These are phyloP conservation scores for Orbilia oligospora DNA, from an alignment of 2,329 filamentous ascomycete genomes.

Conservation along the genomic window DNA sequence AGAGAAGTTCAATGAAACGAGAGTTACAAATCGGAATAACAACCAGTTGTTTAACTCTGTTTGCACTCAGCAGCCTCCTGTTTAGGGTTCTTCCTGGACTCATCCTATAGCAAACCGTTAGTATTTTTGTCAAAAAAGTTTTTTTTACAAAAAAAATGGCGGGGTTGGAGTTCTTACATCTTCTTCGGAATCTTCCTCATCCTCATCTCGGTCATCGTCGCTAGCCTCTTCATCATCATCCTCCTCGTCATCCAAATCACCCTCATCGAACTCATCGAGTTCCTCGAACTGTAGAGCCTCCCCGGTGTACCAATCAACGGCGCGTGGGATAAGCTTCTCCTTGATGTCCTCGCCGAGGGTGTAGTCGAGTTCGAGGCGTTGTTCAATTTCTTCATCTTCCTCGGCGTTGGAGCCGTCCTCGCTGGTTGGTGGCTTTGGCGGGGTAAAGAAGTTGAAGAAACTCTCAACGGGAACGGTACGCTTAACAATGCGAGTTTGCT, in stretches of 20 bases:
- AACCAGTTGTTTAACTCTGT: slow-evolving; percentile 78
- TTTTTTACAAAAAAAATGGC: background rate
- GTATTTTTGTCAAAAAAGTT: slow-evolving; percentile 6
- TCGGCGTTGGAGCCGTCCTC: slow-evolving; percentile 74
- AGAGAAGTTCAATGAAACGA: slow-evolving; percentile 65
- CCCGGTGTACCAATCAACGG: slow-evolving; percentile 99
- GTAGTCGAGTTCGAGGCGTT: slow-evolving; percentile 97
- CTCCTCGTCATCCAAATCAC: slow-evolving; percentile 90
- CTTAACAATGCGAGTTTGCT: slow-evolving; percentile 98
- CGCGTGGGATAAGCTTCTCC: slow-evolving; percentile 98
- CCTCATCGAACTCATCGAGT: slow-evolving; percentile 85
- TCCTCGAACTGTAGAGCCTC: slow-evolving; percentile 98
- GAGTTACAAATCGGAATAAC: slow-evolving; percentile 62
- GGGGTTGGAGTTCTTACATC: slow-evolving; percentile 73
- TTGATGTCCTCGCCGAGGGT: slow-evolving; percentile 99
- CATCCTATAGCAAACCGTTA: slow-evolving; percentile 75
- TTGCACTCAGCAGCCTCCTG: slow-evolving; percentile 96
- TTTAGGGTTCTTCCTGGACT: slow-evolving; percentile 84
- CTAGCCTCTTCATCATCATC: slow-evolving; percentile 90
- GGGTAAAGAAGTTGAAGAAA: slow-evolving; percentile 99
- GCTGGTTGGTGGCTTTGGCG: slow-evolving; percentile 85
- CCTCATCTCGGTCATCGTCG: slow-evolving; percentile 82
- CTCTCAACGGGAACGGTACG: slow-evolving; percentile 99
- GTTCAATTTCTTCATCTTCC: slow-evolving; percentile 90
- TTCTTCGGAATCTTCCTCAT: slow-evolving; percentile 80